Evolutionary conservation across 768 basidiomycete species (phyloP).

Genomic region (Lepiota venenata): DNA sequence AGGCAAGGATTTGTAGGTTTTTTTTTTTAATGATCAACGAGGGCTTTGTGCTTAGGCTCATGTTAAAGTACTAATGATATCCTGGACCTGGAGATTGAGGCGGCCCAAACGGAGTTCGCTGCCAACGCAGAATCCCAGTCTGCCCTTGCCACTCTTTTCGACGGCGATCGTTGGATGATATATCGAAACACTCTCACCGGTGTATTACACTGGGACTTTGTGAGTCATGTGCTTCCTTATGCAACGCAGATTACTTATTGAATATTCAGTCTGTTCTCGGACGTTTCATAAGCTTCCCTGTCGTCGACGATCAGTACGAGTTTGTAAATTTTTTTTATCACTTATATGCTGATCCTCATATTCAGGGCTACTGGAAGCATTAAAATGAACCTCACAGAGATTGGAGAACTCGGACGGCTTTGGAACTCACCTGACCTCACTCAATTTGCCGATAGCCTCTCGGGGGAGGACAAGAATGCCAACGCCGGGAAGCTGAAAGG

Average conservation of each 20-base stretch:
- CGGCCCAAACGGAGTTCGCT: conserved; percentile 55
- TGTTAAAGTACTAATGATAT: conserved; percentile 52
- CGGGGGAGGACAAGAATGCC: conserved; percentile 33
- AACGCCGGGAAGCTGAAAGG: conserved; percentile 53
- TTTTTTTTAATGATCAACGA: background rate
- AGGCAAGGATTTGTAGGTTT: conserved; percentile 44
- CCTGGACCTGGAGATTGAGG: conserved; percentile 57
- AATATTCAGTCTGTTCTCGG: conserved; percentile 51
- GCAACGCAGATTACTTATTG: background rate
- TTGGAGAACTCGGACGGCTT: conserved; percentile 44
- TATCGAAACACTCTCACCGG: conserved; percentile 53
- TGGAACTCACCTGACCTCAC: conserved; percentile 45
- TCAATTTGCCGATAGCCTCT: conserved; percentile 36
- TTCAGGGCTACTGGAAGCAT: conserved; percentile 54
- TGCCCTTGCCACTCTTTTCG: conserved; percentile 54
- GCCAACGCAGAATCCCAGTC: conserved; percentile 37
- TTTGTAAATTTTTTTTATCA: background rate
- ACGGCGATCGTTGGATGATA: conserved; percentile 70
- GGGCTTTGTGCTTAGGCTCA: background rate
- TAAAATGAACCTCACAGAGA: conserved; percentile 51
- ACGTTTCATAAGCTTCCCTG: conserved; percentile 66
- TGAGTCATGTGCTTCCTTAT: conserved; percentile 28
- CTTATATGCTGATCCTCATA: background rate
- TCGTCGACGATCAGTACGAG: conserved; percentile 40
- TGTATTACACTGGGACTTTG: conserved; percentile 70